These are phyloP conservation scores for Papiliotrema nemorosa DNA, from an alignment of 1,284 basidiomycete genomes.

Conservation along the genomic window DNA sequence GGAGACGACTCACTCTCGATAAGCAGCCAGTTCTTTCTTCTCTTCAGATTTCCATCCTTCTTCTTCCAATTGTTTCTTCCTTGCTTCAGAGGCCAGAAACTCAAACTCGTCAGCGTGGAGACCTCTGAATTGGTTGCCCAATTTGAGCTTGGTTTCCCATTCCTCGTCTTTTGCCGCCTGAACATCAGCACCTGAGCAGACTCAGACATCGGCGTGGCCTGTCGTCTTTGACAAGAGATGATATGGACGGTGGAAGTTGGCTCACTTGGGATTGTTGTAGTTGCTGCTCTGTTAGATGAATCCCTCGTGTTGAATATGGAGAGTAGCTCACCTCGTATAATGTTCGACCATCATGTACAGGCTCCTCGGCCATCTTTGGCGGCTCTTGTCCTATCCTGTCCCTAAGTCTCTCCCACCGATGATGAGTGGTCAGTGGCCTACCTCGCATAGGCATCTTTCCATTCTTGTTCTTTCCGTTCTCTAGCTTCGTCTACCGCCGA, in stretches of 20 bases:
- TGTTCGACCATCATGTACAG: constrained; percentile 76
- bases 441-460: constrained; percentile 90
- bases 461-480: constrained; percentile 72
- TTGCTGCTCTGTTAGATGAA: constrained; percentile 14
- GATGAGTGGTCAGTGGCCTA: constrained; percentile 38
- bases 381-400: constrained; percentile 82
- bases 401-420: background rate
- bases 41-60: constrained; percentile 61
- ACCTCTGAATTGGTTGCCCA: constrained; percentile 88
- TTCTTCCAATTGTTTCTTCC: constrained; percentile 68
- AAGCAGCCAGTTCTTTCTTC: constrained; percentile 64
- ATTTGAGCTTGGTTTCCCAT: constrained; percentile 89
- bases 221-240: too few relatives aligned
- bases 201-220: too few relatives aligned
- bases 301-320: background rate
- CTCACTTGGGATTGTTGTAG: constrained; percentile 65
- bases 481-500: constrained; percentile 74
- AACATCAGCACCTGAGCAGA: background rate
- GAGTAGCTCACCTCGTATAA: constrained; percentile 71
- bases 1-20: constrained; percentile 62
- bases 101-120: constrained; percentile 84
- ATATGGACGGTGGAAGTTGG: too few relatives aligned
- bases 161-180: constrained; percentile 85
- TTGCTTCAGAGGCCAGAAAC: constrained; percentile 77
- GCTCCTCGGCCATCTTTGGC: constrained; percentile 63